These are phyloP conservation scores for Rhizomucor pusillus DNA, from an alignment of 371 early-diverging fungal genomes.

Conservation along the genomic window DNA sequence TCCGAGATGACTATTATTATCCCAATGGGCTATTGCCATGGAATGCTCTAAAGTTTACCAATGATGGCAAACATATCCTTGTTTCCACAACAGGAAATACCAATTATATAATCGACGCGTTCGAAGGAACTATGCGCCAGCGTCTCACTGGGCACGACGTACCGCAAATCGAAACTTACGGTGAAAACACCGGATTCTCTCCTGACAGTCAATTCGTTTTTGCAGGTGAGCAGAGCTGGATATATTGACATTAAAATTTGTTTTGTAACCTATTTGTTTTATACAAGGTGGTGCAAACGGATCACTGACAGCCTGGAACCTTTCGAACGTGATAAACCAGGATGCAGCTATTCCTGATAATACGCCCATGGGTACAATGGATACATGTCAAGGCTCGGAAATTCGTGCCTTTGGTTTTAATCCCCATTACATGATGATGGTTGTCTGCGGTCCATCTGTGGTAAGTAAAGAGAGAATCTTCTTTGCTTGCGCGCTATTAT, in stretches of 20 bases:
- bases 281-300: constrained; percentile 63
- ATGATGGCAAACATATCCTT: constrained; percentile 74
- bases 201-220: constrained; percentile 77
- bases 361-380: constrained; percentile 22
- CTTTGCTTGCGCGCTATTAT: too few relatives aligned
- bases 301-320: constrained; percentile 65
- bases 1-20: constrained; percentile 24
- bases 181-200: constrained; percentile 63
- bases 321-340: constrained; percentile 37
- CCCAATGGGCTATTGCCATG: constrained; percentile 38
- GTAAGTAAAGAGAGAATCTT: too few relatives aligned
- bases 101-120: constrained; percentile 74
- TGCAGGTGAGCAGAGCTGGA: constrained; percentile 43
- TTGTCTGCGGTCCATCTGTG: constrained; percentile 8
- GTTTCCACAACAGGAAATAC: constrained; percentile 67
- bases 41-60: constrained; percentile 69
- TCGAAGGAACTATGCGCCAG: constrained; percentile 45
- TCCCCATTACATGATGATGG: constrained; percentile 70
- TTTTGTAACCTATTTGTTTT: constrained; percentile 1
- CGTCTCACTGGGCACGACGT: constrained; percentile 51
- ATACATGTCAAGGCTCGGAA: constrained; percentile 36
- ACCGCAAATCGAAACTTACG: constrained; percentile 22
- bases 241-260: neutral
- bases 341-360: constrained; percentile 13
- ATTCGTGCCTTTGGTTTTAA: constrained; percentile 65